Evolutionary conservation across 2,329 filamentous ascomycete species (phyloP).

Genomic region (Aureobasidium sp.): DNA sequence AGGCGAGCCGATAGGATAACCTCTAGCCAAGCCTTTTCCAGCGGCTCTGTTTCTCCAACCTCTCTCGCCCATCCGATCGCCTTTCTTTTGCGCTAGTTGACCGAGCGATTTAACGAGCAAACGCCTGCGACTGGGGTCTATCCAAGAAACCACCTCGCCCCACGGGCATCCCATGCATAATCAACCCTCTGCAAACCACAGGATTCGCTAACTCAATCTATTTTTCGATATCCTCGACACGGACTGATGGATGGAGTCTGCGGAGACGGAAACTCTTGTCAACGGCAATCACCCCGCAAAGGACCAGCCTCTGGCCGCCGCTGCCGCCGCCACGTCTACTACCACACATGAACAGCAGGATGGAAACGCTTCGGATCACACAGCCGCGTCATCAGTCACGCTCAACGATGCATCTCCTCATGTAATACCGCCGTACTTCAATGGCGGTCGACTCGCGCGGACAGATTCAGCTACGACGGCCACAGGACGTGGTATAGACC

Average conservation of each 20-base stretch:
- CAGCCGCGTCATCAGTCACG: slow-evolving; percentile 1
- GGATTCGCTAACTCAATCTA: not conserved
- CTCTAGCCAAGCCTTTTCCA: not conserved
- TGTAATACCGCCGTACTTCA: slow-evolving; percentile 38
- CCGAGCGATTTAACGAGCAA: slow-evolving; percentile 1
- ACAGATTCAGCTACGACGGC: slow-evolving; percentile 23
- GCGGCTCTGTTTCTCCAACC: slow-evolving; percentile 9
- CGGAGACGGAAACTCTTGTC: slow-evolving; percentile 10
- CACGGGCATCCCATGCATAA: slow-evolving; percentile 29
- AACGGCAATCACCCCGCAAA: slow-evolving; percentile 14
- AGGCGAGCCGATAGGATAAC: not conserved
- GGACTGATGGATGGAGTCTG: slow-evolving; percentile 13
- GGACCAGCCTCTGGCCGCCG: slow-evolving; percentile 6
- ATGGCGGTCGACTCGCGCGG: slow-evolving; percentile 29
- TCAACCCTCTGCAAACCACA: not conserved
- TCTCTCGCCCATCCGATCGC: not conserved
- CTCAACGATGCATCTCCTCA: not conserved
- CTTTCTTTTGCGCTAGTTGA: not conserved
- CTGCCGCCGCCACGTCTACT: slow-evolving; percentile 8
- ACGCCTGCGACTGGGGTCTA: not conserved
- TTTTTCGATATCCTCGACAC: not conserved
- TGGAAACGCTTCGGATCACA: not conserved
- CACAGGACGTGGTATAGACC: slow-evolving; percentile 39
- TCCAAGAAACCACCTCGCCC: not conserved
- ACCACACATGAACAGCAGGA: not conserved